Percentiles rank a stretch among this genome's conserved stretches.
Conservation (phyloP, 2,329 filamentous ascomycete species). For the Monosporascus sp. region DNA sequence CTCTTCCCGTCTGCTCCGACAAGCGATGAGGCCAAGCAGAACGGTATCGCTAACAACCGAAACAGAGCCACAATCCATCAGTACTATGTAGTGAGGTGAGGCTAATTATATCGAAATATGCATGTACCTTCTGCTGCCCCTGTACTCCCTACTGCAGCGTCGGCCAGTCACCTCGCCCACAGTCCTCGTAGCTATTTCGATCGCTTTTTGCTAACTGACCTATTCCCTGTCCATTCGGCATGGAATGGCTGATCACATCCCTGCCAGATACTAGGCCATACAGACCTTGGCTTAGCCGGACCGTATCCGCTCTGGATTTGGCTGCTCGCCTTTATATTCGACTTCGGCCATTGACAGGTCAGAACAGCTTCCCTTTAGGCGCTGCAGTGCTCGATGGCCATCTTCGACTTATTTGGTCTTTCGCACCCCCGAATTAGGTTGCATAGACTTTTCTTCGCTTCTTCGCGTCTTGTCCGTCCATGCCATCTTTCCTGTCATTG, state of each 20-base stretch:
- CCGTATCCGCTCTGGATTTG: constrained; percentile 40
- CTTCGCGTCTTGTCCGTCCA: constrained; percentile 24
- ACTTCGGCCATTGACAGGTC: constrained; percentile 38
- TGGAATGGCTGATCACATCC: constrained; percentile 32
- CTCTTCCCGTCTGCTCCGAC: constrained; percentile 13
- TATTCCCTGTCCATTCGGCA: constrained; percentile 30
- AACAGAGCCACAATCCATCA: constrained; percentile 11
- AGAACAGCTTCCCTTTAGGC: constrained; percentile 36
- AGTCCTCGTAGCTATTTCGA: constrained; percentile 23
- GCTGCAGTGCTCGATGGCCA: constrained; percentile 32
- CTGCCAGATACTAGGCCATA: constrained; percentile 28
- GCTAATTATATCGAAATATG: constrained; percentile 37
- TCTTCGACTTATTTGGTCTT: constrained; percentile 33
- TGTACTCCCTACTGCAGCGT: constrained; percentile 27
- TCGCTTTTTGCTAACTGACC: constrained; percentile 28
- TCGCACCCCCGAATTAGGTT: constrained; percentile 23
- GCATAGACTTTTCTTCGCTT: constrained; percentile 22
- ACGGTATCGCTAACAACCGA: constrained; percentile 2
- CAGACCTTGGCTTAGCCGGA: constrained; percentile 36
- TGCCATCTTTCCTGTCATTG: constrained; percentile 20
- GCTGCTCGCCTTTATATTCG: constrained; percentile 34
- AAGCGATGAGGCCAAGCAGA: constrained; percentile 20
- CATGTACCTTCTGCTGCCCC: constrained; percentile 16
- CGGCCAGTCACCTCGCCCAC: constrained; percentile 23
- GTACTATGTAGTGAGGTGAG: constrained; percentile 12